These are phyloP conservation scores for Acanthamoeba divionensis DNA, from an alignment of 208 protist genomes.

Conservation along the genomic window DNA sequence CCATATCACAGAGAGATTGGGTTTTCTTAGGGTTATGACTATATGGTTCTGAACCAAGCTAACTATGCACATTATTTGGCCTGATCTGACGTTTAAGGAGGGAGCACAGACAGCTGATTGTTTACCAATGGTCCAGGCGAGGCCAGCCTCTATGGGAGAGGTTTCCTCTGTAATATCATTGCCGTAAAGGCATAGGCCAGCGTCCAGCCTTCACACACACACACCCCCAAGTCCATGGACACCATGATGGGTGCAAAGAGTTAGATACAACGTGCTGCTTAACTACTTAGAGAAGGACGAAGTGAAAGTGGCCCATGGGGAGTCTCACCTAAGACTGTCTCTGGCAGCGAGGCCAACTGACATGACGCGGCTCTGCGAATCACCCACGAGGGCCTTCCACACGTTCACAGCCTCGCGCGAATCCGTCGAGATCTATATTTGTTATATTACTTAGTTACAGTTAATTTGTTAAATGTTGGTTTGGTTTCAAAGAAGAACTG, in stretches of 20 bases:
- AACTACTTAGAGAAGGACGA: too few relatives aligned
- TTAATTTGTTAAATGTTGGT: not conserved
- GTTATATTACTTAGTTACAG: not conserved
- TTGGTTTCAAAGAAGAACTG: not conserved
- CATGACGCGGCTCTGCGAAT: constrained; percentile 11
- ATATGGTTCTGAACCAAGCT: too few relatives aligned
- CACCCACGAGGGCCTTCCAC: not conserved
- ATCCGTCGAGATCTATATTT: constrained; percentile 1
- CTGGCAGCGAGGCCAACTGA: constrained; percentile 20
- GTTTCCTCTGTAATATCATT: constrained; percentile 93
- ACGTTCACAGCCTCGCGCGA: not conserved
- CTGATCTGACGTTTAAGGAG: too few relatives aligned
- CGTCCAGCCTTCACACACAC: constrained; percentile 88
- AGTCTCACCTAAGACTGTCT: constrained; percentile 28
- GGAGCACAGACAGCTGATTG: not conserved
- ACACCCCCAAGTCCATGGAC: constrained; percentile 53
- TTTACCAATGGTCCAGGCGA: constrained; percentile 91
- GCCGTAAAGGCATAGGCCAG: constrained; percentile 96
- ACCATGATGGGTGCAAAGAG: not conserved
- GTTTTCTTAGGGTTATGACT: not conserved
- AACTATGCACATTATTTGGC: too few relatives aligned
- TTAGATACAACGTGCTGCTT: too few relatives aligned
- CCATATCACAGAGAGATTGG: not conserved
- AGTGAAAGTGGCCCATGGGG: too few relatives aligned
- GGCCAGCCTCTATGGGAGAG: constrained; percentile 90